Evolutionary conservation across 1,284 basidiomycete species (phyloP).

Genomic region (Ganoderma resinaceum): DNA sequence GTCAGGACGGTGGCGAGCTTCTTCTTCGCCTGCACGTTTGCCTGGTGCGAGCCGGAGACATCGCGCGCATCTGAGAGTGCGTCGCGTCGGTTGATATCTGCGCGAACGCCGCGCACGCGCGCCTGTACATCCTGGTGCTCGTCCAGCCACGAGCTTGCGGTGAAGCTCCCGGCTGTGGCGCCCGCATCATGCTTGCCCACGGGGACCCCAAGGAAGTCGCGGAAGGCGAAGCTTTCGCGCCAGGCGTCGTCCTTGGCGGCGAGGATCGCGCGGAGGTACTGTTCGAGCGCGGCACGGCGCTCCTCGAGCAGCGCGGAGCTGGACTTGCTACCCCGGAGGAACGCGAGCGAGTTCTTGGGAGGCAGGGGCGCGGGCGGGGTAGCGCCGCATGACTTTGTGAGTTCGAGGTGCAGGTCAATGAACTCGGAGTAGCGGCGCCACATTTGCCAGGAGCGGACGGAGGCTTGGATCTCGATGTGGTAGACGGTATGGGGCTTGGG

Average conservation of each 20-base stretch:
- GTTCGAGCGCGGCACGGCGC: constrained; percentile 78
- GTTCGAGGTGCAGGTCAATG: constrained; percentile 83
- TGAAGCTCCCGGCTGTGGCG: constrained; percentile 51
- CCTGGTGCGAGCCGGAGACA: constrained; percentile 75
- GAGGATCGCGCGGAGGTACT: constrained; percentile 88
- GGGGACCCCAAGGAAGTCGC: constrained; percentile 88
- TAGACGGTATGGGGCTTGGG: constrained; percentile 85
- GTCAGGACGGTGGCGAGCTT: constrained; percentile 78
- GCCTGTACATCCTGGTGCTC: constrained; percentile 81
- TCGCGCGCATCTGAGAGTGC: constrained; percentile 80
- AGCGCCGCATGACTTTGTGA: constrained; percentile 74
- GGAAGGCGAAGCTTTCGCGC: constrained; percentile 83
- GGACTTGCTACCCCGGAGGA: constrained; percentile 55
- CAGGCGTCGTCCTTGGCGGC: constrained; percentile 82
- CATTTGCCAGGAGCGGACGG: constrained; percentile 91
- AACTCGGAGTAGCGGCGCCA: constrained; percentile 96
- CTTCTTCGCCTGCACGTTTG: constrained; percentile 86
- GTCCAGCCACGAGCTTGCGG: constrained; percentile 83
- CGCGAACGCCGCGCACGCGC: constrained; percentile 81
- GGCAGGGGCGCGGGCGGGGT: constrained; percentile 82
- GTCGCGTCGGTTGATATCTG: constrained; percentile 87
- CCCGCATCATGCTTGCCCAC: constrained; percentile 55
- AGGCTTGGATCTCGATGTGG: constrained; percentile 80
- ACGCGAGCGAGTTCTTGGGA: constrained; percentile 79
- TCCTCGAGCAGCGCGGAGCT: constrained; percentile 69